Percentiles rank a stretch among this genome's conserved stretches.
phyloP scores from a whole-genome alignment of 208 protist species.

The Acanthamoeba sp. region DNA sequence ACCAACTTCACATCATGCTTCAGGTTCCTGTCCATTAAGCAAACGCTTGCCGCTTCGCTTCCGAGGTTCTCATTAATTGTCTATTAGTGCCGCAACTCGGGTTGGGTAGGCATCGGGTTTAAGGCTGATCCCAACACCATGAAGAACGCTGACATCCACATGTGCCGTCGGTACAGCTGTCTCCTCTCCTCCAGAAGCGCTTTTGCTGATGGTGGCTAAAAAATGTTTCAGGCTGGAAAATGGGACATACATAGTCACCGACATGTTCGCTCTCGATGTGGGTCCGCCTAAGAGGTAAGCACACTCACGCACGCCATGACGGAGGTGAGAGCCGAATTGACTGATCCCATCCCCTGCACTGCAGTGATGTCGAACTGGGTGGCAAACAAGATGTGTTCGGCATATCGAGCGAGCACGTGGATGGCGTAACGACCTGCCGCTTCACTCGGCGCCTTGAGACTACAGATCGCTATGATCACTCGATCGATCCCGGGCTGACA shows the following conservation, averaged over 20 bases:
- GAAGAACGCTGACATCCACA: constrained; percentile 64
- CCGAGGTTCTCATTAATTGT: not conserved
- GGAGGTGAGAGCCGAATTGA: too few relatives aligned
- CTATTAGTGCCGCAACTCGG: constrained; percentile 51
- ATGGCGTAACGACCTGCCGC: constrained; percentile 41
- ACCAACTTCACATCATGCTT: constrained; percentile 26
- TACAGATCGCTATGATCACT: constrained; percentile 1
- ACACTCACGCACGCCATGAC: too few relatives aligned
- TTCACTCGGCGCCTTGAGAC: not conserved
- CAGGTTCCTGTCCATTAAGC: not conserved
- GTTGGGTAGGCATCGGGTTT: constrained; percentile 67
- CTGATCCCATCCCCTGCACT: too few relatives aligned
- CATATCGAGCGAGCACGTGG: not conserved
- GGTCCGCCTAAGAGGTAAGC: not conserved
- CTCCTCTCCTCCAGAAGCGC: not conserved
- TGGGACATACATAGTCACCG: not conserved
- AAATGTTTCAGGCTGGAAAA: not conserved
- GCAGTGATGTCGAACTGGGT: not conserved
- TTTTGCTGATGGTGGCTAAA: too few relatives aligned
- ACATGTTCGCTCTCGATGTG: constrained; percentile 48
- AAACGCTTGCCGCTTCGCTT: not conserved
- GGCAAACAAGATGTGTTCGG: not conserved
- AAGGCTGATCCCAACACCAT: constrained; percentile 12
- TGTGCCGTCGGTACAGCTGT: constrained; percentile 49
- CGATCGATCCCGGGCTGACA: not conserved